phyloP scores from a whole-genome alignment of 2,329 filamentous ascomycete species.

The Akanthomyces dipterigenus region DNA sequence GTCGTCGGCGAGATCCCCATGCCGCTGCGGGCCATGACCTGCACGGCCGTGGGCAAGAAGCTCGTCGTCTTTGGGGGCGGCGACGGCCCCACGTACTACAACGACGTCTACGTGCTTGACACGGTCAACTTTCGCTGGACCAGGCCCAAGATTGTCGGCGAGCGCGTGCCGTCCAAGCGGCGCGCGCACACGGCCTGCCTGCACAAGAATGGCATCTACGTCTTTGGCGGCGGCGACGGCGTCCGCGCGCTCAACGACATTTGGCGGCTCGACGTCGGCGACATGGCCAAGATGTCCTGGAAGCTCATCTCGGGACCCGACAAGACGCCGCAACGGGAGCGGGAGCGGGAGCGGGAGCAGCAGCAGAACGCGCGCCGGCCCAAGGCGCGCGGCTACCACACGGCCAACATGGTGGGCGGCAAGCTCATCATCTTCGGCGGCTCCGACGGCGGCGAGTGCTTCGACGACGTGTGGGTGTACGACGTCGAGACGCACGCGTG shows the following conservation, averaged over 20 bases:
- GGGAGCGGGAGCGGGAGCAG: constrained; percentile 19
- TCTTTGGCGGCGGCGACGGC: constrained; percentile 66
- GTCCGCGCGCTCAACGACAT: constrained; percentile 65
- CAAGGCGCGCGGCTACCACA: constrained; percentile 63
- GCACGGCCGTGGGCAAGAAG: constrained; percentile 64
- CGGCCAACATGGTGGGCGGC: constrained; percentile 64
- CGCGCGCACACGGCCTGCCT: constrained; percentile 65
- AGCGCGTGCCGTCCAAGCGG: constrained; percentile 52
- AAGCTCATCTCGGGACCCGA: constrained; percentile 51
- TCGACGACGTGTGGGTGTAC: constrained; percentile 68
- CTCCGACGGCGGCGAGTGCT: constrained; percentile 64
- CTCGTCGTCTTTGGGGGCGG: constrained; percentile 64
- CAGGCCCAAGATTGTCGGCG: constrained; percentile 52
- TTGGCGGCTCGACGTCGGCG: constrained; percentile 64
- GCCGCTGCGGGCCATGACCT: constrained; percentile 64
- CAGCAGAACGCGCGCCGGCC: constrained; percentile 38
- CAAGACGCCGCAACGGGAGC: constrained; percentile 23
- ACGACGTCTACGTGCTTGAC: constrained; percentile 66
- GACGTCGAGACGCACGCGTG: constrained; percentile 57
- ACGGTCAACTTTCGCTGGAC: constrained; percentile 63
- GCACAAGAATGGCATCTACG: constrained; percentile 63
- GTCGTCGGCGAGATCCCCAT: constrained; percentile 59
- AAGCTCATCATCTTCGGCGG: constrained; percentile 68
- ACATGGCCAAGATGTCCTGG: constrained; percentile 63
- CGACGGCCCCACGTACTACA: constrained; percentile 65